Evolutionary conservation across 768 basidiomycete species (phyloP).

Genomic region (Pulveroboletus sp.): DNA sequence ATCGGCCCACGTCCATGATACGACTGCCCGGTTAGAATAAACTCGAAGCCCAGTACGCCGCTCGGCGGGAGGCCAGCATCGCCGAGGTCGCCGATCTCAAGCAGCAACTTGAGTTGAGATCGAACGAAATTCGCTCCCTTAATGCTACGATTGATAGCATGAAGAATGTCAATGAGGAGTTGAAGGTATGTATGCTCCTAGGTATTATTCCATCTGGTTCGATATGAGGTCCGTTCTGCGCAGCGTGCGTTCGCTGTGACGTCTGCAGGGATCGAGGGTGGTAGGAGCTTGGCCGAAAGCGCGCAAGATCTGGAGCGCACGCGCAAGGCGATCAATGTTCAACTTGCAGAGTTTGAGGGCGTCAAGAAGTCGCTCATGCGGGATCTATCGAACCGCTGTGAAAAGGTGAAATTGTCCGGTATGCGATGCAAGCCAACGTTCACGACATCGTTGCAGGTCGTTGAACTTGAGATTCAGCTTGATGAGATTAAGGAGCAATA

Average conservation of each 20-base stretch:
- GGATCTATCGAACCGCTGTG: slow-evolving; percentile 97
- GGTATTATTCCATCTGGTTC: slow-evolving; percentile 2
- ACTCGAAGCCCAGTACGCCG: slow-evolving; percentile 88
- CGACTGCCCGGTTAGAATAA: slow-evolving; percentile 56
- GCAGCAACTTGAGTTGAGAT: slow-evolving; percentile 83
- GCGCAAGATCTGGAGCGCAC: slow-evolving; percentile 96
- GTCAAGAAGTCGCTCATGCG: slow-evolving; percentile 99
- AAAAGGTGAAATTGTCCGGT: slow-evolving; percentile 63
- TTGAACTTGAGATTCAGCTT: slow-evolving; percentile 96
- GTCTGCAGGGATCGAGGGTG: slow-evolving; percentile 94
- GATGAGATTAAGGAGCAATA: slow-evolving; percentile 99
- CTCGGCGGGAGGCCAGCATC: slow-evolving; percentile 85
- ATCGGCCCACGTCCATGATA: not conserved
- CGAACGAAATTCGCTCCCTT: slow-evolving; percentile 77
- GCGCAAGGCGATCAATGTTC: slow-evolving; percentile 95
- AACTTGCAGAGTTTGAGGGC: slow-evolving; percentile 96
- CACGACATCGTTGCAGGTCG: slow-evolving; percentile 57
- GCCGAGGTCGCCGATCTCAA: slow-evolving; percentile 82
- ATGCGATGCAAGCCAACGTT: slow-evolving; percentile 11
- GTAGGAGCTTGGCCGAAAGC: slow-evolving; percentile 94
- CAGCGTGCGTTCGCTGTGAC: slow-evolving; percentile 97
- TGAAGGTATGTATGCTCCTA: slow-evolving; percentile 64
- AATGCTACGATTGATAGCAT: slow-evolving; percentile 86
- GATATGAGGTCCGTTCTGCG: not conserved
- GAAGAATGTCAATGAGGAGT: slow-evolving; percentile 95